Evolutionary conservation across 2,329 filamentous ascomycete genomes (phyloP), one percentile per base, ranked within the genome.

Genomic region (Phialophora verrucosa): DNA sequence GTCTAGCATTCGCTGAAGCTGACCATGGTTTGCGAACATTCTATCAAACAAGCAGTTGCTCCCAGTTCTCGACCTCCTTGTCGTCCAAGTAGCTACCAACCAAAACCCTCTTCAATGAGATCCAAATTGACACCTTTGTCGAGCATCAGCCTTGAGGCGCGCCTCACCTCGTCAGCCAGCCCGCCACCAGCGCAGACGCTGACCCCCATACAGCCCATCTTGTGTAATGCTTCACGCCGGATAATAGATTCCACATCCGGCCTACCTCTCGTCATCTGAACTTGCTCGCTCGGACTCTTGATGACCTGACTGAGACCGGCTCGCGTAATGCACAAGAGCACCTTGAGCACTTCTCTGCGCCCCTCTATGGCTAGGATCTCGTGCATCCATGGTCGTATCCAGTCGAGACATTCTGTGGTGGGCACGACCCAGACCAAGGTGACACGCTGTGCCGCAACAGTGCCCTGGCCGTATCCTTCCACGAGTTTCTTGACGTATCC

Each of bases 371-470:
- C 85, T 35, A 98, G 84, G 62, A 98, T 89, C 71, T 83, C 82
- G 17, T 86, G 89, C 87, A 90, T 90, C 90, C 91, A 98, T 4
- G 92, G 91, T 7, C 92, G 88, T 66, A 96, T 91, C 94, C 95
- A 98, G 77, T 97, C 92, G 7, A 98, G 85, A 64, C 94, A 89
- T 74, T 97, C 90, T 44, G 91, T 90, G 63, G 93, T 92, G 68
- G 95, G 92, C 70, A 98, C 91, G 74, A 97, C 90, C 95, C 95
- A 98, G 67, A 97, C 87, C 7, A 98, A 87, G 1, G 90, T 91
- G 55, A 98, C 81, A 49, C 90, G 88, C 59, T 93, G 89, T 3
- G 92, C 92, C 4, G 94, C 93, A 44, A 93, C 88, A 0, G 88
- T 93, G 66, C 88, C 87, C 0, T 87, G 82, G 62, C 87, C 87